Base-by-base conservation (phyloP, 2,329 filamentous ascomycete genomes). In the Stachybotrys chartarum region DNA sequence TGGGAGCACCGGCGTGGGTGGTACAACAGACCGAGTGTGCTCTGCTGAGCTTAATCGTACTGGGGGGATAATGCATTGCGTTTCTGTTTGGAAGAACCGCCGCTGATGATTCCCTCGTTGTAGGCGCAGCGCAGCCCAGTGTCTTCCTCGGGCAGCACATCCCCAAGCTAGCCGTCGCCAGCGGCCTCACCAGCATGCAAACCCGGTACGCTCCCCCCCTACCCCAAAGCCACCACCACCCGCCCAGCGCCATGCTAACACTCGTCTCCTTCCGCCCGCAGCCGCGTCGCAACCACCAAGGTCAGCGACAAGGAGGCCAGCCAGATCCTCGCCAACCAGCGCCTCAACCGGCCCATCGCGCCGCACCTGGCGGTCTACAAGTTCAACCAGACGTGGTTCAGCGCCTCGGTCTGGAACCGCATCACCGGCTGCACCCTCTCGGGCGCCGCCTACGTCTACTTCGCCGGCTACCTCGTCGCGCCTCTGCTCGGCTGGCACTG, bases 361-460 rank as follows among this genome's bases (percentile, higher is more conserved):
- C 92, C 92, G 55, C 91, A 97, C 70, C 83, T 97, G 60, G 71
- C 76, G 67, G 92, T 95, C 82, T 97, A 97, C 85, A 82, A 84
- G 72, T 83, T 87, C 57, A 85, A 90, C 73, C 88, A 97, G 75
- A 94, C 90, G 64, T 96, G 86, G 87, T 86, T 90, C 72, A 80
- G 81, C 63, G 86, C 85, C 64, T 84, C 78, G 56, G 79, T 81
- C 62, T 80, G 90, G 74, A 89, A 91, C 78, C 91, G 92, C 67
- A 84, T 96, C 76, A 93, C 90, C n/a, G 92, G 90, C 66, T 75
- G 80, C 68, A 72, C 80, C 57, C 80, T 95, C 62, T 86, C 85
- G 57, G 89, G 87, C 60, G 74, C 78, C 52, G 80, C 96, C 60
- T 97, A 97, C 81, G 72, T 84, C 70, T 96, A 90, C 78, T 85